These are phyloP conservation scores for Dipteronia dyeriana DNA, from an alignment of 345 rosid species.

Conservation along the genomic window DNA sequence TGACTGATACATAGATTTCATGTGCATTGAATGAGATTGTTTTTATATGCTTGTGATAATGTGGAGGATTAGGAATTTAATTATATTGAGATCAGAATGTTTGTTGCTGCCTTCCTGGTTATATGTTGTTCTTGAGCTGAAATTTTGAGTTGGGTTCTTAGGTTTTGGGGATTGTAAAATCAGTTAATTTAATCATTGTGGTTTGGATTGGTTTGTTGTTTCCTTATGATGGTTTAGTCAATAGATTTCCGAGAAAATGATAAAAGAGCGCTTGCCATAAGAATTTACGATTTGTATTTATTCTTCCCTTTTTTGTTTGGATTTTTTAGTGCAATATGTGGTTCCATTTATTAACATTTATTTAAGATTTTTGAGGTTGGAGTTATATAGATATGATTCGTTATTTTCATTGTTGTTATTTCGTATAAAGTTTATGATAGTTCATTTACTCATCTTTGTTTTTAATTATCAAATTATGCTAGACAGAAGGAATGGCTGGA, in stretches of 20 bases:
- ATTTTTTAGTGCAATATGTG: not conserved
- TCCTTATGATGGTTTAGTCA: not conserved
- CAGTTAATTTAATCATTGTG: not conserved
- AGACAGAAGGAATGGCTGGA: slow-evolving; percentile 51
- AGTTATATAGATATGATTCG: not conserved
- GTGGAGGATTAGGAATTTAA: not conserved
- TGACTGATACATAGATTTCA: not conserved
- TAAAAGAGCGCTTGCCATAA: not conserved
- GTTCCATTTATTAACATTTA: not conserved
- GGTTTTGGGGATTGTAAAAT: not conserved
- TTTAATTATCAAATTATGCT: not conserved
- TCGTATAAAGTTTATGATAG: not conserved
- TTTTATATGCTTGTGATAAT: not conserved
- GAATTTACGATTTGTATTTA: not conserved
- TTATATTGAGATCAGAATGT: not conserved
- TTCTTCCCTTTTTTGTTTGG: not conserved
- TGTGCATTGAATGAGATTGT: not conserved
- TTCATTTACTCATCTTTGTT: not conserved
- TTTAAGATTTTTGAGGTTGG: not conserved
- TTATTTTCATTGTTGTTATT: not conserved
- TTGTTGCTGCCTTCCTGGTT: not conserved
- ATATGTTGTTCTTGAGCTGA: not conserved
- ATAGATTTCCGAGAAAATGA: not conserved
- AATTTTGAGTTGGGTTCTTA: not conserved
- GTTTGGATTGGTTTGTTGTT: not conserved